phyloP scores from a whole-genome alignment of 2,329 filamentous ascomycete species.

The Escovopsis sp. region DNA sequence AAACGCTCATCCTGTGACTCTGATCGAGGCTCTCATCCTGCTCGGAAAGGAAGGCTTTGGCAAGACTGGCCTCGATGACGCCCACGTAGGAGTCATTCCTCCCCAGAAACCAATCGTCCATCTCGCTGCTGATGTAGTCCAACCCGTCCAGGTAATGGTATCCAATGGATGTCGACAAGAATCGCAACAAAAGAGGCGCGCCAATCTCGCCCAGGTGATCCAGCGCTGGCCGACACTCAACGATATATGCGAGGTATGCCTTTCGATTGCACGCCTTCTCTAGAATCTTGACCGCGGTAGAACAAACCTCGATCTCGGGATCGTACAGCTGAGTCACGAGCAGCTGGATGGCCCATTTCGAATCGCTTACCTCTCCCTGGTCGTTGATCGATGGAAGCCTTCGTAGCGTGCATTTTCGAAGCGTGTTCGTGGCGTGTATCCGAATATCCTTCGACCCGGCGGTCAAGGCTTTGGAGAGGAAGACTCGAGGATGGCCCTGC shows the following conservation, averaged over 20 bases:
- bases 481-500: conserved; percentile 76
- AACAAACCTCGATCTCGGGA: conserved; percentile 90
- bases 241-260: conserved; percentile 83
- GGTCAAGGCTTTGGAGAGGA: conserved; percentile 86
- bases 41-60: conserved; percentile 63
- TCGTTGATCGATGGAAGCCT: conserved; percentile 22
- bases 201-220: conserved; percentile 96
- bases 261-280: conserved; percentile 95
- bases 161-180: conserved; percentile 87
- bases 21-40: conserved; percentile 33
- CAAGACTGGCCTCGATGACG: conserved; percentile 88
- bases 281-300: conserved; percentile 89
- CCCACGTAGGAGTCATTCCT: conserved; percentile 93
- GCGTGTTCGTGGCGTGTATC: conserved; percentile 72
- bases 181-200: conserved; percentile 78
- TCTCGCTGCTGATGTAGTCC: conserved; percentile 98
- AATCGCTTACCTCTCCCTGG: conserved; percentile 39
- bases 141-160: conserved; percentile 95
- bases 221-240: conserved; percentile 84
- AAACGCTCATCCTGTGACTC: conserved; percentile 41
- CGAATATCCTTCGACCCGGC: conserved; percentile 83
- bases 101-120: conserved; percentile 98
- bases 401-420: conserved; percentile 69
- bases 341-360: conserved; percentile 90
- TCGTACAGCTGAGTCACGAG: conserved; percentile 98